Base-by-base conservation (phyloP, 75 land plant genomes). In the Cunninghamia lanceolata region DNA sequence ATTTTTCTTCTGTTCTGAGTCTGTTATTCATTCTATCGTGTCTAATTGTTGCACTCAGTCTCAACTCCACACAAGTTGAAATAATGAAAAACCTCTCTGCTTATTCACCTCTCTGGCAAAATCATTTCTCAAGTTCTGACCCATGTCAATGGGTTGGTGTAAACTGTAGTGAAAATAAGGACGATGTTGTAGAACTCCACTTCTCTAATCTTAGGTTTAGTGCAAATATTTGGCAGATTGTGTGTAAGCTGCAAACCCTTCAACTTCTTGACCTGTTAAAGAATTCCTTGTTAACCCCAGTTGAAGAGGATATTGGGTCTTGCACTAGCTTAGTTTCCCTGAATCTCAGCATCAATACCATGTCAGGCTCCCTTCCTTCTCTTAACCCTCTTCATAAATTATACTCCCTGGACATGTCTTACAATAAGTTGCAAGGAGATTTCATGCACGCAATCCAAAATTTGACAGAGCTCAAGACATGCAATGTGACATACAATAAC, bases 321-420 rank as follows among this genome's bases (percentile, higher is more conserved):
- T 77, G 80, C 46, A 77, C 43, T 28, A 77, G 9, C 39, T 77
- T 77, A 45, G 28, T 77, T 77, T 36, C 42, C n/a, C n/a, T 77
- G 40, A 40, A 77, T 40, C 21, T 77, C 28, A 77, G 80, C 45
- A 6, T n/a, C 40, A 77, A 77, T 77, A 0, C 1, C n/a, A 39
- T 87, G 47, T 30, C 74, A n/a, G 93, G 93, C 3, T 34, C 88
- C 38, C 87, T 90, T 28, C 39, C 82, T 17, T 87, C 82, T 15
- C 47, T 89, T 77, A 75, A 17, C 21, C 54, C 50, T 25, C 82
- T 84, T 36, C 46, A 43, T 35, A 45, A 76, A 45, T 86, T 89
- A 25, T 35, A 77, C 71, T 45, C 35, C 43, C 21, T 90, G 70
- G 66, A 88, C 36, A 3, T 88, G 32, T 85, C 86, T 7, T 9